Evolutionary conservation across 306 rosid genomes (phyloP).

Genomic region (Quercus wislizeni): DNA sequence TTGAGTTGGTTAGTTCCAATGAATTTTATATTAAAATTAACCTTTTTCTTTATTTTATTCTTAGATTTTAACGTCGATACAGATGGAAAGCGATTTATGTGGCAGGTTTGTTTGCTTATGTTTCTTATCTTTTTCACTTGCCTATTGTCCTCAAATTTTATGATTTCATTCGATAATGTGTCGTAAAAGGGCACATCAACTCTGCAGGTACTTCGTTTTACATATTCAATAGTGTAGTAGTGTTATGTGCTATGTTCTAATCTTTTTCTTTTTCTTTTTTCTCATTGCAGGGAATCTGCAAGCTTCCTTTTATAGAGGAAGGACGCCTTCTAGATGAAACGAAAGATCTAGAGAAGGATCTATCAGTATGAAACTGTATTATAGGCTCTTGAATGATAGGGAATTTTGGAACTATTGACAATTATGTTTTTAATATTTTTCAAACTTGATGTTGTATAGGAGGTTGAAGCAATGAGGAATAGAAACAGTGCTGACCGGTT

Average conservation of each 20-base stretch:
- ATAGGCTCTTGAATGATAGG: neutral
- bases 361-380: slow-evolving; percentile 30
- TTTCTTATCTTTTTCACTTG: neutral
- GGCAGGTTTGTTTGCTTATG: slow-evolving; percentile 55
- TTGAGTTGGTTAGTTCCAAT: neutral
- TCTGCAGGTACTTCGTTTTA: neutral
- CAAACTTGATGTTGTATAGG: slow-evolving; percentile 12
- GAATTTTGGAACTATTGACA: neutral
- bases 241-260: neutral
- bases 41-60: neutral
- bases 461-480: slow-evolving; percentile 37
- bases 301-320: slow-evolving; percentile 56
- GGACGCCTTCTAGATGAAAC: slow-evolving; percentile 42
- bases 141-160: neutral
- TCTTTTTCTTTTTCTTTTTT: neutral
- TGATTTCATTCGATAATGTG: neutral
- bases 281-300: slow-evolving; percentile 37
- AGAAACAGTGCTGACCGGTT: slow-evolving; percentile 24
- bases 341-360: slow-evolving; percentile 18
- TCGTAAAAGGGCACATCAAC: too few relatives aligned
- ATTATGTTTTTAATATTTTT: neutral
- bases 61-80: slow-evolving; percentile 48
- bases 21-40: neutral
- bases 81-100: slow-evolving; percentile 48
- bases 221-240: neutral